phyloP scores from a whole-genome alignment of 1,284 basidiomycete genomes.

The Ganoderma multipileum region DNA sequence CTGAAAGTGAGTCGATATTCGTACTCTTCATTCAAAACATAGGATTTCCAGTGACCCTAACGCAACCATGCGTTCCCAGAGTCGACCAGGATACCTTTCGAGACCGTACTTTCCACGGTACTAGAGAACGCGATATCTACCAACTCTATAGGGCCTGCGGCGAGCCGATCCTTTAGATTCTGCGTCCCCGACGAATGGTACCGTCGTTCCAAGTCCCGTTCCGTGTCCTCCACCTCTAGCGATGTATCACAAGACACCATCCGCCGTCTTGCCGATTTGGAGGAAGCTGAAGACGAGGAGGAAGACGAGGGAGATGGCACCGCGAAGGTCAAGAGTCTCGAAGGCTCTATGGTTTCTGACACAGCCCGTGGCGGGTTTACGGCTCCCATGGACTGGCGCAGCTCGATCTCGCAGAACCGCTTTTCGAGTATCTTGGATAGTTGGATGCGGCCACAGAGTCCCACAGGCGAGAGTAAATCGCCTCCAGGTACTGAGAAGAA shows the following conservation, averaged over 20 bases:
- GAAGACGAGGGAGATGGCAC: constrained; percentile 61
- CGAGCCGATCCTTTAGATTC: constrained; percentile 57
- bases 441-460: constrained; percentile 56
- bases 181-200: constrained; percentile 85
- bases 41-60: constrained; percentile 10
- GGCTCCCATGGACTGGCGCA: constrained; percentile 50
- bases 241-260: constrained; percentile 61
- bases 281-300: constrained; percentile 59
- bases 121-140: constrained; percentile 48
- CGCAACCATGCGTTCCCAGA: constrained; percentile 16
- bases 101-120: constrained; percentile 43
- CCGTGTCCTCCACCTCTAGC: constrained; percentile 50
- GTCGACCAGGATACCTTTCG: constrained; percentile 34
- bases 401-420: constrained; percentile 61
- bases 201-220: constrained; percentile 66
- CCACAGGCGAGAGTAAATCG: constrained; percentile 41
- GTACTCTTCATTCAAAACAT: background rate
- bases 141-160: constrained; percentile 46
- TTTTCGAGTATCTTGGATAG: constrained; percentile 69
- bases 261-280: constrained; percentile 54
- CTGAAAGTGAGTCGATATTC: constrained; percentile 52
- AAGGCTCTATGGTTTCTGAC: constrained; percentile 31
- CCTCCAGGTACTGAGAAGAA: constrained; percentile 49
- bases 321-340: constrained; percentile 55
- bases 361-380: constrained; percentile 30